A percentile compares a stretch with the other conserved stretches of the same genome.
phyloP scores from a whole-genome alignment of 2,329 filamentous ascomycete species.

The Fusarium lateritium region DNA sequence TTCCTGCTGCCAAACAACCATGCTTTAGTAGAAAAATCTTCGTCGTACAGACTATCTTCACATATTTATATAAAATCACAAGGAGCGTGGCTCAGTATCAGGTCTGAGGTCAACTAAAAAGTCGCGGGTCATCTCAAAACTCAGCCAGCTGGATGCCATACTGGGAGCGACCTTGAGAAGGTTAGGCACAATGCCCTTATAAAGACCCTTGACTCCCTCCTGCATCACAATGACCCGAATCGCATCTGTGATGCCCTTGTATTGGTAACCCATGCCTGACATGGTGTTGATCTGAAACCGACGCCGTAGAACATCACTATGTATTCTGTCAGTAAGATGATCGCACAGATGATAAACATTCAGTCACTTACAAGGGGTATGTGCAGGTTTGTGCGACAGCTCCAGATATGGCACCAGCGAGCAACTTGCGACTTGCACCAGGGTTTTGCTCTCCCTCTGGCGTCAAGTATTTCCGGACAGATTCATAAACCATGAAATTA shows the following conservation, averaged over 20 bases:
- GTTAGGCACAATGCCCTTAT: constrained; percentile 97
- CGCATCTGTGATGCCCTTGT: constrained; percentile 88
- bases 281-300: constrained; percentile 99
- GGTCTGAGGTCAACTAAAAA: constrained; percentile 78
- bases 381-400: constrained; percentile 97
- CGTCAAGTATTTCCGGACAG: constrained; percentile 85
- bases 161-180: constrained; percentile 97
- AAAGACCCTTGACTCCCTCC: constrained; percentile 88
- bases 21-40: constrained; percentile 13
- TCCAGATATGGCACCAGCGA: constrained; percentile 93
- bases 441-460: constrained; percentile 91
- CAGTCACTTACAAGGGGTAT: constrained; percentile 86
- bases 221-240: constrained; percentile 84
- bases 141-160: constrained; percentile 99
- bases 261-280: constrained; percentile 97
- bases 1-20: constrained; percentile 7
- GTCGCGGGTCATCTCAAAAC: constrained; percentile 94
- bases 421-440: constrained; percentile 82
- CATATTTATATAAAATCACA: constrained; percentile 45
- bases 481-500: constrained; percentile 99
- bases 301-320: constrained; percentile 88
- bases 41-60: constrained; percentile 38
- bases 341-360: constrained; percentile 28
- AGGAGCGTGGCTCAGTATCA: constrained; percentile 51
- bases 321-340: constrained; percentile 30